phyloP scores from a whole-genome alignment of 2,329 filamentous ascomycete genomes.

The Mycogone perniciosa region DNA sequence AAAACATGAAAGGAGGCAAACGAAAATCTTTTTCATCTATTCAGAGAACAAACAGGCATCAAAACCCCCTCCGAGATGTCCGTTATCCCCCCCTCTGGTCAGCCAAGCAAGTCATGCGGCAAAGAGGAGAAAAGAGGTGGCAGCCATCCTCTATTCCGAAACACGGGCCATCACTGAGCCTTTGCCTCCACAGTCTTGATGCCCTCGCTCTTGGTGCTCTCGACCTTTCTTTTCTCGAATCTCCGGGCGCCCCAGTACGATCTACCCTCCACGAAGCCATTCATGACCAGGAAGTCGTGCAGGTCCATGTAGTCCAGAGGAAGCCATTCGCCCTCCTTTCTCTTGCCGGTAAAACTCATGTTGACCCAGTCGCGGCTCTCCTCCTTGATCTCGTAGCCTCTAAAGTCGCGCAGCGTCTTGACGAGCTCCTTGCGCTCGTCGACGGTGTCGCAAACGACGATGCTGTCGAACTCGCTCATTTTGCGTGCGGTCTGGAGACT shows the following conservation, averaged over 20 bases:
- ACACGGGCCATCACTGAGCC: too few species aligned
- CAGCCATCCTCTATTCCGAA: too few species aligned
- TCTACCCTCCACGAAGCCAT: neutral
- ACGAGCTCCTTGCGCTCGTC: neutral
- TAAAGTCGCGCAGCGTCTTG: neutral
- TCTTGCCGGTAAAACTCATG: neutral
- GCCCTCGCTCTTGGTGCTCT: neutral
- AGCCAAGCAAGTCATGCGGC: too few species aligned
- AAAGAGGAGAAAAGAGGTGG: too few species aligned
- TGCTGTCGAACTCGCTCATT: constrained; percentile 3
- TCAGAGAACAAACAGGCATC: too few species aligned
- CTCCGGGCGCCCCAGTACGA: constrained; percentile 1
- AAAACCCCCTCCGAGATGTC: too few species aligned
- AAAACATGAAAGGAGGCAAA: too few species aligned
- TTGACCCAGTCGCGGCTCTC: constrained; percentile 1
- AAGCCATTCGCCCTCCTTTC: neutral
- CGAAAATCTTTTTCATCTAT: too few species aligned
- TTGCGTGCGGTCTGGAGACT: neutral
- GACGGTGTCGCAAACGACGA: neutral
- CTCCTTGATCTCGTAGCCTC: neutral
- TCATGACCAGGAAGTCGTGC: neutral
- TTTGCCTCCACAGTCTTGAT: neutral
- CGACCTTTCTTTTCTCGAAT: neutral
- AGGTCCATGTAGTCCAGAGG: neutral
- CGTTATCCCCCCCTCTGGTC: too few species aligned